These are phyloP conservation scores for Penicillium sp. DNA, from an alignment of 2,329 filamentous ascomycete genomes.

Conservation along the genomic window DNA sequence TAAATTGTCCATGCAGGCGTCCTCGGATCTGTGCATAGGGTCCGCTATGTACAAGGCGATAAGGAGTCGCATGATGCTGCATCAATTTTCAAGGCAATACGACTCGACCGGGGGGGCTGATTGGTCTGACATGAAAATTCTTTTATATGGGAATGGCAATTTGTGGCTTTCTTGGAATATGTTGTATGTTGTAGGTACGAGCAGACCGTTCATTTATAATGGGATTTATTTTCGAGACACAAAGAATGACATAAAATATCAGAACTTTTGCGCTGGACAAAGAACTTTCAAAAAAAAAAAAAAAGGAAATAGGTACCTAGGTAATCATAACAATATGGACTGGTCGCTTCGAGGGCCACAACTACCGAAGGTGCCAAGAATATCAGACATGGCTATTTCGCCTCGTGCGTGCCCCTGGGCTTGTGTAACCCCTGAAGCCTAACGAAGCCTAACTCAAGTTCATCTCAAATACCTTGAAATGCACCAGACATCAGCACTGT, in stretches of 20 bases:
- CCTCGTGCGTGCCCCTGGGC: slow-evolving; percentile 8
- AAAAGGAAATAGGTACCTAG: too few relatives aligned
- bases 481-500: slow-evolving; percentile 13
- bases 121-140: slow-evolving; percentile 10
- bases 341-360: slow-evolving; percentile 17
- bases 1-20: slow-evolving; percentile 6
- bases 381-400: slow-evolving; percentile 4
- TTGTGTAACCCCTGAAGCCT: slow-evolving; percentile 7
- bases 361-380: slow-evolving; percentile 8
- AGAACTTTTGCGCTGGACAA: slow-evolving; percentile 22
- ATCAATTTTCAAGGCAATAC: neutral
- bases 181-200: neutral
- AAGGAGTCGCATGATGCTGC: slow-evolving; percentile 11
- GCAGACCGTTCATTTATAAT: neutral
- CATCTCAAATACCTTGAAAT: slow-evolving; percentile 7
- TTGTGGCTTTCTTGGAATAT: slow-evolving; percentile 5
- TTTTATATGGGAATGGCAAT: neutral
- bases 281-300: slow-evolving; percentile 2
- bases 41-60: neutral
- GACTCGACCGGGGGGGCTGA: slow-evolving; percentile 3
- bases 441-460: slow-evolving; percentile 13
- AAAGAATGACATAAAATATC: slow-evolving; percentile 4
- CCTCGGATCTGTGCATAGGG: slow-evolving; percentile 1
- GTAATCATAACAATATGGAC: slow-evolving; percentile 27
- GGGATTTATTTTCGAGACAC: neutral